These are phyloP conservation scores for Sporisorium reilianum DNA, from an alignment of 1,284 basidiomycete genomes.

Conservation along the genomic window DNA sequence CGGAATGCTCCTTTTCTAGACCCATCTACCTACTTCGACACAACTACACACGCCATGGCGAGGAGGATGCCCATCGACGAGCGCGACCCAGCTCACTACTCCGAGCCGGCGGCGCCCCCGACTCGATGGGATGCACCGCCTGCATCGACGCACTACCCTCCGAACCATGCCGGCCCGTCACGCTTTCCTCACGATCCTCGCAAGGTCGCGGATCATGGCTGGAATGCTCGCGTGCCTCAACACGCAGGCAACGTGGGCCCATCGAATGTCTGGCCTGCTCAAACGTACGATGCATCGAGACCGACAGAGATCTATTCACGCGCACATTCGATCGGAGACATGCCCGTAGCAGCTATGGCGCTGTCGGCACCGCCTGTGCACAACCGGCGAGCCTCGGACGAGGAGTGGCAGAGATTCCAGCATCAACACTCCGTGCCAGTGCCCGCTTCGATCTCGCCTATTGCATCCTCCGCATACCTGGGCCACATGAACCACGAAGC, in stretches of 20 bases:
- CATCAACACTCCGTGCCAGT: slow-evolving; percentile 3
- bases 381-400: slow-evolving; percentile 20
- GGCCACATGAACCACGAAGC: not conserved
- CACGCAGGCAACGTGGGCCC: not conserved
- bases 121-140: slow-evolving; percentile 7
- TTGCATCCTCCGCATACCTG: not conserved
- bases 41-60: slow-evolving; percentile 9
- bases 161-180: slow-evolving; percentile 25
- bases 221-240: slow-evolving; percentile 12
- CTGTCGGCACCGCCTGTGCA: not conserved
- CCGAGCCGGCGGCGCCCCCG: not conserved
- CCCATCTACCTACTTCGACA: not conserved
- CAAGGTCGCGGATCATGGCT: slow-evolving; percentile 11
- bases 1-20: not conserved
- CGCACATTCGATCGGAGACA: not conserved
- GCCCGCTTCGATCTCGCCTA: not conserved
- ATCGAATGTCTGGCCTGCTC: slow-evolving; percentile 8
- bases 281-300: not conserved
- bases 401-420: slow-evolving; percentile 30
- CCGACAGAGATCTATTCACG: slow-evolving; percentile 2
- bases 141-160: slow-evolving; percentile 7
- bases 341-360: slow-evolving; percentile 5
- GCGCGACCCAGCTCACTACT: slow-evolving; percentile 6
- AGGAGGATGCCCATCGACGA: slow-evolving; percentile 9
- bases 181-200: slow-evolving; percentile 20